A percentile compares a stretch with the other conserved stretches of the same genome.
phyloP scores from a whole-genome alignment of 345 rosid genomes.

The Firmiana major region DNA sequence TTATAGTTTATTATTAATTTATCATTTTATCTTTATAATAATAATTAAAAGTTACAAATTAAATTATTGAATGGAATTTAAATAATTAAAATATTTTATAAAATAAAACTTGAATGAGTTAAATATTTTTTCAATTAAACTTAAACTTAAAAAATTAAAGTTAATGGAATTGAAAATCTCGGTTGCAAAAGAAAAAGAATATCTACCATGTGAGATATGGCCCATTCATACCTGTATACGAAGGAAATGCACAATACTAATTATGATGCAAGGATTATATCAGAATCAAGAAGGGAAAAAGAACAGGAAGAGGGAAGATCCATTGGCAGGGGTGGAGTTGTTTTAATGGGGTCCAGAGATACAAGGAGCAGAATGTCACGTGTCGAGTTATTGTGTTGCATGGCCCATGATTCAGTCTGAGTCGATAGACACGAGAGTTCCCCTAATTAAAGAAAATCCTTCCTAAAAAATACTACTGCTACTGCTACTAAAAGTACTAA shows the following conservation, averaged over 20 bases:
- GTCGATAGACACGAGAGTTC: slow-evolving; percentile 19
- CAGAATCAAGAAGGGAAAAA: background rate
- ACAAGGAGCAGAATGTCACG: slow-evolving; percentile 28
- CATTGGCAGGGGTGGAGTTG: background rate
- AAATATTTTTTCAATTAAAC: no score
- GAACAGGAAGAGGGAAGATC: background rate
- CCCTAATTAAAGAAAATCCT: background rate
- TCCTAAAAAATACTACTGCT: background rate
- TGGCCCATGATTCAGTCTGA: slow-evolving; percentile 34
- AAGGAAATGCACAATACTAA: background rate
- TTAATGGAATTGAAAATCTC: no score
- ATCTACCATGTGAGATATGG: slow-evolving; percentile 1
- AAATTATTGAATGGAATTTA: no score
- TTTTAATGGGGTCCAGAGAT: slow-evolving; percentile 3
- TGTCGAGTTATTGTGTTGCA: slow-evolving; percentile 31
- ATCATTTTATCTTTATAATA: no score
- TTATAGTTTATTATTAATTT: no score
- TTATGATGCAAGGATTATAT: background rate
- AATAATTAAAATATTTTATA: no score
- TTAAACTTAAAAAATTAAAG: no score
- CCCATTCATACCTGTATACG: background rate
- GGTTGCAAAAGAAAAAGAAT: no score
- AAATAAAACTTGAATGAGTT: no score
- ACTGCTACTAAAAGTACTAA: background rate
- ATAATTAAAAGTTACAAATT: no score